phyloP scores from a whole-genome alignment of 1,139 yeast species.

The Schwanniomyces etchellsii region DNA sequence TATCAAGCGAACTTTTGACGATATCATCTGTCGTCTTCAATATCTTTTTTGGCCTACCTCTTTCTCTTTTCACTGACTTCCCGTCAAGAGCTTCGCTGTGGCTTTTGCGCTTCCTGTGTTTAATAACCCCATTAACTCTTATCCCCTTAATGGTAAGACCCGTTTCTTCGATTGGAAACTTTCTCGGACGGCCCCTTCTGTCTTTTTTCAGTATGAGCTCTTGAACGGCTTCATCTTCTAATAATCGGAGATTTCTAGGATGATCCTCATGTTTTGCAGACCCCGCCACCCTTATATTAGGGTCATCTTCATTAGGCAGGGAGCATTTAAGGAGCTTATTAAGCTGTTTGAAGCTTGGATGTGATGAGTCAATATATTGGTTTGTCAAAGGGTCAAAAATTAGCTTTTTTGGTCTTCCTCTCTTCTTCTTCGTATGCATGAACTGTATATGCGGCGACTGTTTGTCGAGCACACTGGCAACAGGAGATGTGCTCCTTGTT shows the following conservation, averaged over 20 bases:
- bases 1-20: too few species aligned
- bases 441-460: slow-evolving; percentile 6
- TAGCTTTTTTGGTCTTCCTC: slow-evolving; percentile 43
- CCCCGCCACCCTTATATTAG: slow-evolving; percentile 4
- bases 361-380: slow-evolving; percentile 38
- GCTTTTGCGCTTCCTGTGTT: slow-evolving; percentile 18
- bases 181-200: slow-evolving; percentile 47
- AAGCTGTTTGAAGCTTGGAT: slow-evolving; percentile 38
- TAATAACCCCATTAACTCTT: slow-evolving; percentile 35
- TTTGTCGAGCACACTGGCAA: slow-evolving; percentile 4
- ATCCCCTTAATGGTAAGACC: slow-evolving; percentile 44
- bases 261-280: slow-evolving; percentile 21
- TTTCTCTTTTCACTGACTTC: slow-evolving; percentile 9
- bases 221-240: slow-evolving; percentile 34
- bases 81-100: slow-evolving; percentile 14
- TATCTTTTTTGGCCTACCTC: slow-evolving; percentile 17
- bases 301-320: slow-evolving; percentile 7
- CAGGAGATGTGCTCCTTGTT: slow-evolving; percentile 6
- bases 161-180: slow-evolving; percentile 45
- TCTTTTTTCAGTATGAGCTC: slow-evolving; percentile 37
- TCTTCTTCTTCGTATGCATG: slow-evolving; percentile 29
- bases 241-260: slow-evolving; percentile 24
- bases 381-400: slow-evolving; percentile 39
- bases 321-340: slow-evolving; percentile 27
- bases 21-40: too few species aligned